phyloP scores from a whole-genome alignment of 306 rosid genomes.

The Trifolium dubium region DNA sequence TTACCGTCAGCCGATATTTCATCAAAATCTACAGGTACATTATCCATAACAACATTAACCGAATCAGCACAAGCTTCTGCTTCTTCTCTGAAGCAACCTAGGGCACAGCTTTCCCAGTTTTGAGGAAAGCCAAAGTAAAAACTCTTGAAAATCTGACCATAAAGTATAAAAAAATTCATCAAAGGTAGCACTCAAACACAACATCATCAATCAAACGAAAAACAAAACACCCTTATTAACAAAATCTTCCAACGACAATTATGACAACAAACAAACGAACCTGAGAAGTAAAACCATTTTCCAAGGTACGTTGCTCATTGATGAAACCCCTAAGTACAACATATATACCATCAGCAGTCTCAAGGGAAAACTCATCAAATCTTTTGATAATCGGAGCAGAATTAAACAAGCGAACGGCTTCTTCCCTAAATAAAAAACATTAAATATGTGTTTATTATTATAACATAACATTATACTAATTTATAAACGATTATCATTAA shows the following conservation, averaged over 20 bases:
- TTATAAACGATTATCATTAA: too few relatives aligned
- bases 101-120: constrained; percentile 63
- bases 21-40: background rate
- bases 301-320: too few relatives aligned
- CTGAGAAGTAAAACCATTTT: too few relatives aligned
- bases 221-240: background rate
- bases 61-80: constrained; percentile 31
- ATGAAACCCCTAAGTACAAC: too few relatives aligned
- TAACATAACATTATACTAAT: too few relatives aligned
- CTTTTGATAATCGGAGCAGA: too few relatives aligned
- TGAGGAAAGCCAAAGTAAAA: constrained; percentile 76
- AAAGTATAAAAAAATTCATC: background rate
- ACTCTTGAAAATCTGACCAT: constrained; percentile 53
- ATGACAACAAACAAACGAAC: constrained; percentile 27
- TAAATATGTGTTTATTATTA: too few relatives aligned
- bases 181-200: background rate
- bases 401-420: too few relatives aligned
- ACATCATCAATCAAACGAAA: background rate
- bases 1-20: constrained; percentile 37
- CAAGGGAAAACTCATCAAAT: too few relatives aligned
- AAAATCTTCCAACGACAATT: too few relatives aligned
- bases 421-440: background rate
- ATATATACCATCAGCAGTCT: too few relatives aligned
- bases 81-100: constrained; percentile 44
- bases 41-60: constrained; percentile 36